Conservation (phyloP, 2,329 filamentous ascomycete species). For the Juglanconis juglandina region DNA sequence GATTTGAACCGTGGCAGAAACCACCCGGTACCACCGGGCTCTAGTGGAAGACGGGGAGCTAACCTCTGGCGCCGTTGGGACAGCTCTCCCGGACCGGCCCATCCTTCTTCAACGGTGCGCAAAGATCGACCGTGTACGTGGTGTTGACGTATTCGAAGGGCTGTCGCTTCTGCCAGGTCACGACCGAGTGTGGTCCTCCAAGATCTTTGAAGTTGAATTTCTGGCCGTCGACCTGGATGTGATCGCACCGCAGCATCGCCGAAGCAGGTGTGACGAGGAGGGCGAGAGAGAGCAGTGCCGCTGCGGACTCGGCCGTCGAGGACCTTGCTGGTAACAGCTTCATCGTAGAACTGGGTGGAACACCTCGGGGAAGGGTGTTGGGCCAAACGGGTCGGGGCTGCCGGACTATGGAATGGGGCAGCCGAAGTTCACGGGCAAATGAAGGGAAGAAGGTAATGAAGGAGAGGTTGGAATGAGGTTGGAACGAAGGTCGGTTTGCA, state of each 20-base stretch:
- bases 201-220: constrained; percentile 64
- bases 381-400: constrained; percentile 2
- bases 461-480: background rate
- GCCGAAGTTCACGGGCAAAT: background rate
- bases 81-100: constrained; percentile 58
- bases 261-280: constrained; percentile 34
- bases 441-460: background rate
- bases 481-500: no score
- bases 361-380: constrained; percentile 7
- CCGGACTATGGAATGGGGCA: background rate
- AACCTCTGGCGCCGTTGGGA: constrained; percentile 66
- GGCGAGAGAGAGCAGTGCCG: constrained; percentile 34
- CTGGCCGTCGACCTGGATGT: constrained; percentile 55
- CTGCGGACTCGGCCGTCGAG: constrained; percentile 29
- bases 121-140: constrained; percentile 80
- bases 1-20: background rate
- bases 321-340: constrained; percentile 32
- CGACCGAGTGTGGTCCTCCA: constrained; percentile 65
- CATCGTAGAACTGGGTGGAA: constrained; percentile 29
- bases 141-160: constrained; percentile 62
- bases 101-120: constrained; percentile 61
- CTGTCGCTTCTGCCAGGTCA: constrained; percentile 47
- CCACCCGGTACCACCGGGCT: no score
- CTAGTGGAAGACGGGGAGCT: constrained; percentile 19
- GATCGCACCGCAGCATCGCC: constrained; percentile 59